Evolutionary conservation across 805 yeast genomes (phyloP), one percentile per base, ranked within the genome.

Genomic region (Sporopachydermia quercuum): DNA sequence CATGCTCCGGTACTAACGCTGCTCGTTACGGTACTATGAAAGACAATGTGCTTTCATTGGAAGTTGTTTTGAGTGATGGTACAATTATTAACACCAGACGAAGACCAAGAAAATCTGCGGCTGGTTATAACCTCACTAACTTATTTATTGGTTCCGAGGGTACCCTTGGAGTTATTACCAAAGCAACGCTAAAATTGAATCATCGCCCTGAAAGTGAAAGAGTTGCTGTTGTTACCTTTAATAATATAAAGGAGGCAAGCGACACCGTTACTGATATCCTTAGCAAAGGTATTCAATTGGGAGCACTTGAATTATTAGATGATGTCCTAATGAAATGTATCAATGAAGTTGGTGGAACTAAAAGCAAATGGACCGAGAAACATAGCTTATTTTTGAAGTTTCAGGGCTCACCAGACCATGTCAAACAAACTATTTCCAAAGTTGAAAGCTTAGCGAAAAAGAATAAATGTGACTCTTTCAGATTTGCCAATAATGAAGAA

Each of bases 1-100:
- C 79, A 19, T 80, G 89, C 43, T 78, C 87, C 0, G 93, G 93
- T 4, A 78, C 89, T 2, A 77, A 80, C 48, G 87, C 89, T 17
- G 74, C 76, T 17, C 57, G 83, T 38, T 81, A 79, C 48, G 93
- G 93, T 15, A 82, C 89, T 14, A 78, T 81, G 76, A 73, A 76
- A 52, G 86, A 81, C 53, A 76, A 79, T 53, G 74, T 78, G 1
- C 54, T 80, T 17, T 70, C 70, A 42, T 53, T 80, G 43, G 82
- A 84, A 1, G 82, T 81, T 16, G 91, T 82, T 4, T 57, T 81
- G 36, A 82, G 91, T 11, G 93, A 81, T 56, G 93, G 93, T 2
- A 76, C 86, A 1, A 61, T 82, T 27, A 63, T 81, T 38, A 82
- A 78, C 58, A 82, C 93, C 1, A 73, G 73, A 44, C 73, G 70